A percentile compares a stretch with the other conserved stretches of the same genome.
phyloP scores from a whole-genome alignment of 1,284 basidiomycete species.

The Rhizoctonia solani region DNA sequence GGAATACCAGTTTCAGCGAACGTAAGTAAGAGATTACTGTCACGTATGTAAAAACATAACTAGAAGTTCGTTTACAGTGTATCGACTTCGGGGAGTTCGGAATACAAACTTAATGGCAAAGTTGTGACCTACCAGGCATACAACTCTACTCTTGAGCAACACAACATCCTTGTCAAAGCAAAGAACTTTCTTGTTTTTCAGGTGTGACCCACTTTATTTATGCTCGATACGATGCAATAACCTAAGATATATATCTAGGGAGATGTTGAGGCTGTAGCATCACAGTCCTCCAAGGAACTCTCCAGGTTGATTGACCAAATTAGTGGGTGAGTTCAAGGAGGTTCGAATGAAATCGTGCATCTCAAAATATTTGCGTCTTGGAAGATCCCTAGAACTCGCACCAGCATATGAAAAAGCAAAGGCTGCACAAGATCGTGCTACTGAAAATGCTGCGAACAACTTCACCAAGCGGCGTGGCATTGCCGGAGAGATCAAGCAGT shows the following conservation, averaged over 20 bases:
- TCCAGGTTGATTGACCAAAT: constrained; percentile 94
- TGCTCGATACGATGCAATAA: neutral
- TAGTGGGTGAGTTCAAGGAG: constrained; percentile 58
- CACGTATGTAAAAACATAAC: neutral
- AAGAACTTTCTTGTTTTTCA: constrained; percentile 99
- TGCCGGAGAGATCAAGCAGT: constrained; percentile 94
- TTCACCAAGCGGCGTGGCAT: constrained; percentile 93
- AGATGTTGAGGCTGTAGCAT: constrained; percentile 97
- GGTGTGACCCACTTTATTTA: constrained; percentile 30
- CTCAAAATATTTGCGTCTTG: neutral
- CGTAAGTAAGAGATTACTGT: constrained; percentile 57
- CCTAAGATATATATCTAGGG: constrained; percentile 56
- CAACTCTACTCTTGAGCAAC: constrained; percentile 79
- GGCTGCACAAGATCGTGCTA: constrained; percentile 84
- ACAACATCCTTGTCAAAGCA: constrained; percentile 98
- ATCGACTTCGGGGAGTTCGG: constrained; percentile 80
- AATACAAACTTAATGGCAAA: constrained; percentile 82
- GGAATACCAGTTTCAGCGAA: constrained; percentile 89
- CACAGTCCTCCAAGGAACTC: constrained; percentile 90
- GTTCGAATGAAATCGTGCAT: neutral
- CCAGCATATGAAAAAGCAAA: constrained; percentile 89
- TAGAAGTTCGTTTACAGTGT: constrained; percentile 58
- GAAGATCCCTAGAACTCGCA: constrained; percentile 79
- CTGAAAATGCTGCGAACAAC: constrained; percentile 91
- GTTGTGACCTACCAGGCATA: constrained; percentile 83